These are phyloP conservation scores for Acer negundo DNA, from an alignment of 345 rosid genomes.

Conservation along the genomic window DNA sequence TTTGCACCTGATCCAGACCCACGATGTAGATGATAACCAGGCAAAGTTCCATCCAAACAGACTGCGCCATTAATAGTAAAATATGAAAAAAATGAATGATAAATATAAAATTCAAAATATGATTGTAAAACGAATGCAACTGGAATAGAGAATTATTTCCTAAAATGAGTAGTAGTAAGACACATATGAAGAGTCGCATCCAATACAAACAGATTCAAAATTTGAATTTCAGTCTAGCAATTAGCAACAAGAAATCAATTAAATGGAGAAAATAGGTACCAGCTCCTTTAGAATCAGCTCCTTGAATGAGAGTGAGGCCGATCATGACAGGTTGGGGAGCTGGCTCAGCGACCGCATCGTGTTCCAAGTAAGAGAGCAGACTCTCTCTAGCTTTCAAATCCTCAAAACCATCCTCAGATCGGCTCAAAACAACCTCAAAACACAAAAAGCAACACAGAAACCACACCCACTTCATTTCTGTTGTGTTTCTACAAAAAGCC, in stretches of 20 bases:
- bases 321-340: conserved; percentile 51
- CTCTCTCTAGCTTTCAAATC: conserved; percentile 29
- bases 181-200: too few species aligned
- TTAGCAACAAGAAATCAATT: background rate
- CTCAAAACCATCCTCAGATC: conserved; percentile 45
- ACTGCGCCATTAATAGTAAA: conserved; percentile 40
- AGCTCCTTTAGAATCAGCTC: conserved; percentile 90
- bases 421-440: conserved; percentile 28
- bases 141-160: too few species aligned
- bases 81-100: background rate
- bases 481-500: background rate
- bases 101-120: background rate
- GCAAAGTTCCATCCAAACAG: conserved; percentile 84
- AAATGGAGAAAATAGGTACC: conserved; percentile 39
- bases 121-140: background rate
- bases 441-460: conserved; percentile 22
- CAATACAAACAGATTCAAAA: background rate
- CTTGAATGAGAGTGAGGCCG: conserved; percentile 74
- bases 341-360: conserved; percentile 21
- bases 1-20: conserved; percentile 80
- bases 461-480: conserved; percentile 8
- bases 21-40: conserved; percentile 79
- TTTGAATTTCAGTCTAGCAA: background rate
- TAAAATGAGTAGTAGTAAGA: too few species aligned
- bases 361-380: conserved; percentile 32